phyloP scores from a whole-genome alignment of 2,329 filamentous ascomycete genomes.

The Ophiostoma montium region DNA sequence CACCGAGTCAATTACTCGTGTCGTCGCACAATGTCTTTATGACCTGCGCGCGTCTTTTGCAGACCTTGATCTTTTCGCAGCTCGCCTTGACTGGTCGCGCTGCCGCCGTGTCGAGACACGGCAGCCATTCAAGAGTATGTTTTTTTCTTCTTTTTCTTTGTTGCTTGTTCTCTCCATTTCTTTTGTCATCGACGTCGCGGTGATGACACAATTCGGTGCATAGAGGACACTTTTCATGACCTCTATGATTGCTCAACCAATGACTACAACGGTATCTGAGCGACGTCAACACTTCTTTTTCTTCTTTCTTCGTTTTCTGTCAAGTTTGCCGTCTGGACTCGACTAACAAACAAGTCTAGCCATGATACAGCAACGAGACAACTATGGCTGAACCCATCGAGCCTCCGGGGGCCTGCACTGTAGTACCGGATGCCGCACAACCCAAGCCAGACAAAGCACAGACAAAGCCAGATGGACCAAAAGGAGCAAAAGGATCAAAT shows the following conservation, averaged over 20 bases:
- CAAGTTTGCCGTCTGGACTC: not conserved
- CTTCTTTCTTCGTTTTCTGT: not conserved
- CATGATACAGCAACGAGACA: slow-evolving; percentile 12
- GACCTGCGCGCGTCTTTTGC: not conserved
- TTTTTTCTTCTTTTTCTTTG: not conserved
- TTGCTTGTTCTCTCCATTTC: not conserved
- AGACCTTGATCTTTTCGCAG: not conserved
- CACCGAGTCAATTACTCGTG: not conserved
- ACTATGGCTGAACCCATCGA: slow-evolving; percentile 20
- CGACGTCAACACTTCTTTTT: slow-evolving; percentile 21
- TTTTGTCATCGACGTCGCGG: slow-evolving; percentile 21
- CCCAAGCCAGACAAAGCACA: slow-evolving; percentile 7
- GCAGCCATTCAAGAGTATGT: not conserved
- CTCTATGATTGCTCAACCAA: slow-evolving; percentile 46
- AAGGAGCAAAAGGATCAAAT: too few relatives aligned
- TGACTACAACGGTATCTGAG: slow-evolving; percentile 98
- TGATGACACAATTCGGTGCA: slow-evolving; percentile 51
- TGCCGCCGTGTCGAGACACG: slow-evolving; percentile 1
- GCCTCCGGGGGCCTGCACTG: not conserved
- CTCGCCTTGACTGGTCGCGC: slow-evolving; percentile 9
- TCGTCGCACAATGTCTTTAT: not conserved
- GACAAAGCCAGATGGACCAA: slow-evolving; percentile 8
- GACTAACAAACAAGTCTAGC: slow-evolving; percentile 2
- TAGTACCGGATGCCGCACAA: not conserved
- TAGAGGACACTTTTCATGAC: slow-evolving; percentile 45